Base-by-base conservation (phyloP, 148 eudicot genomes). In the Selenicereus undatus region DNA sequence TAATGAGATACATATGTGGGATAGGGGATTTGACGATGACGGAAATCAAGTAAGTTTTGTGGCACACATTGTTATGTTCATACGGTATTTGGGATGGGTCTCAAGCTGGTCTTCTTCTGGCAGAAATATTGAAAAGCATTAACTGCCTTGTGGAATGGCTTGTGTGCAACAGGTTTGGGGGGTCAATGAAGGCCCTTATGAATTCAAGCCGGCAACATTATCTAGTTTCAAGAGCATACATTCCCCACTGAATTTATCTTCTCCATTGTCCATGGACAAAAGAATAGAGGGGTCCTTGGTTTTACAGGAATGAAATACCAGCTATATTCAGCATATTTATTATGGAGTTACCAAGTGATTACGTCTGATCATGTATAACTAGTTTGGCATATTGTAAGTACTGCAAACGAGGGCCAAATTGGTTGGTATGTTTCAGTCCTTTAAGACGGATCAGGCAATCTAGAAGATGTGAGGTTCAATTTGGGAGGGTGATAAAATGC, bases 171-270 rank as follows among this genome's bases (percentile, higher is more conserved):
- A 97, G 99, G 99, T 94, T 51, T 97, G 99, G 99, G 99, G 99
- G 42, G 97, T 86, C 22, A 94, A 89, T 82, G 95, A 88, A 84
- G 96, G 98, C 70, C 97, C 99, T 64, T 97, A 97, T 36, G 99
- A 97, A 85, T 97, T 97, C 85, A 92, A 89, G 89, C 92, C 95
- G 70, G 99, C 98, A 79, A 90, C 97, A 45, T 76, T 88, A 66
- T 94, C 96, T 30, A 90, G 91, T 85, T 97, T 89, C 79, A 87
- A 83, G 76, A 97, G 92, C 81, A 86, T 91, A 85, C 77, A 84
- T 69, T 85, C 95, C 76, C 91, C 92, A 21, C 88, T 89, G 62
- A 92, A 84, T 84, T 86, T 91, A 54, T 85, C 91, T 71, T 86
- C 93, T 43, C 94, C 83, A 4, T 50, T 85, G 70, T 81, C 93